Evolutionary conservation across 148 eudicot genomes (phyloP), one percentile per base, ranked within the genome.

Genomic region (Selenicereus undatus): DNA sequence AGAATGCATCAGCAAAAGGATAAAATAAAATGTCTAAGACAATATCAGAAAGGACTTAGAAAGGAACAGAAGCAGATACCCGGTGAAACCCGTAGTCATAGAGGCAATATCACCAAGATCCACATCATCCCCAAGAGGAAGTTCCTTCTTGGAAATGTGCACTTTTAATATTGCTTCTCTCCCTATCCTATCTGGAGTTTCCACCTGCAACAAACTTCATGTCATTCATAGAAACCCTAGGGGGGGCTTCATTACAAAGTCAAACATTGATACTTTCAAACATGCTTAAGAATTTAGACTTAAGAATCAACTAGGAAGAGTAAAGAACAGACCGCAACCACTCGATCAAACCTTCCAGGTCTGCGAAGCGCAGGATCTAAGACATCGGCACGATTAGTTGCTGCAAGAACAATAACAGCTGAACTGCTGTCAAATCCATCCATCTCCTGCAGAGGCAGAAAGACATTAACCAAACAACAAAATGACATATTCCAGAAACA

Each of bases 361-460:
- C 97, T 91, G 69, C 99, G 93, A 80, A 95, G 99, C 68, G 99
- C 99, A 45, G 97, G 99, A 79, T 95, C 97, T 78, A 95, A 86
- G 81, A 95, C 99, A 85, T 93, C 97, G 74, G 97, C 90, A 78
- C 99, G 93, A 78, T 95, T 93, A 36, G 99, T 95, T 65, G 99
- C 99, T 80, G 97, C 99, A 80, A 95, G 97, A 81, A 95, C 99
- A 74, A 95, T 95, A 42, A 95, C 97, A 79, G 99, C 95, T 78
- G 99, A 92, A 76, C 90, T 95, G 88, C 97, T 95, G 82, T 95
- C 99, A 88, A 95, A 95, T 60, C 97, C 99, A 90, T 95, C 99
- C 99, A 95, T 95, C 85, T 95, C 99, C 99, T 95, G 93, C 88
- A 91, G 18, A 35, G 27, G 10, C 30, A 30, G 60, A 56, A 27